Evolutionary conservation across 495 filamentous ascomycete species (phyloP).

Genomic region (Penicillium paradoxum): DNA sequence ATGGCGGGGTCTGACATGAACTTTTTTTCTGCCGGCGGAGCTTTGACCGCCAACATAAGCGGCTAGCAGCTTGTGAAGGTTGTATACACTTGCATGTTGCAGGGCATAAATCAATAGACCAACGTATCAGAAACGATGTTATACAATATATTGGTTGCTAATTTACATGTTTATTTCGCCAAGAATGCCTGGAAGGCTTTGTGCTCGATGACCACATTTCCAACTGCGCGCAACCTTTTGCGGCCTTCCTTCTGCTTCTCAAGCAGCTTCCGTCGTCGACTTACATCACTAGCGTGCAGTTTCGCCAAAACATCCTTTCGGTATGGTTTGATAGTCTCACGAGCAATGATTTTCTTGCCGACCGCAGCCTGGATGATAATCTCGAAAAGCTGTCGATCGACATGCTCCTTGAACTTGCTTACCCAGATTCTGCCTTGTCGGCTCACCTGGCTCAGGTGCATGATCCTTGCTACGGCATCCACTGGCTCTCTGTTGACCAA

Average conservation of each 20-base stretch:
- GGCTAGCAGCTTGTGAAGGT: not conserved
- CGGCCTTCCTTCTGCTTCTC: slow-evolving; percentile 97
- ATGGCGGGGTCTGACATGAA: slow-evolving; percentile 30
- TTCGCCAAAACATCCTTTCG: slow-evolving; percentile 92
- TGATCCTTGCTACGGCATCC: slow-evolving; percentile 86
- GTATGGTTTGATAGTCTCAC: slow-evolving; percentile 95
- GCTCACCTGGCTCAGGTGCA: slow-evolving; percentile 74
- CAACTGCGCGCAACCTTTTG: slow-evolving; percentile 69
- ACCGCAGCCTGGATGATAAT: slow-evolving; percentile 89
- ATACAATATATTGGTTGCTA: slow-evolving; percentile 2
- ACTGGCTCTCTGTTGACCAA: slow-evolving; percentile 91
- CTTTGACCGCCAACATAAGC: slow-evolving; percentile 12
- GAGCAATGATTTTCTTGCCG: slow-evolving; percentile 76
- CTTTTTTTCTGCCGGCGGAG: slow-evolving; percentile 32
- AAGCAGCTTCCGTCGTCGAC: slow-evolving; percentile 75
- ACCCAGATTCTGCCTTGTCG: slow-evolving; percentile 82
- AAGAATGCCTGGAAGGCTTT: slow-evolving; percentile 90
- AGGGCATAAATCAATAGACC: not conserved
- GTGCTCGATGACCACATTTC: slow-evolving; percentile 87
- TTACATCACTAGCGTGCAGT: slow-evolving; percentile 85
- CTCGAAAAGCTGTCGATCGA: slow-evolving; percentile 94
- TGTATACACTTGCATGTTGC: not conserved
- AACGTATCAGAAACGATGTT: slow-evolving; percentile 1
- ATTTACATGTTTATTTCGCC: slow-evolving; percentile 32
- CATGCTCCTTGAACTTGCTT: slow-evolving; percentile 93